Evolutionary conservation across 1,139 yeast species (phyloP), one percentile per base, ranked within the genome.

Genomic region (Meyerozyma guilliermondii): DNA sequence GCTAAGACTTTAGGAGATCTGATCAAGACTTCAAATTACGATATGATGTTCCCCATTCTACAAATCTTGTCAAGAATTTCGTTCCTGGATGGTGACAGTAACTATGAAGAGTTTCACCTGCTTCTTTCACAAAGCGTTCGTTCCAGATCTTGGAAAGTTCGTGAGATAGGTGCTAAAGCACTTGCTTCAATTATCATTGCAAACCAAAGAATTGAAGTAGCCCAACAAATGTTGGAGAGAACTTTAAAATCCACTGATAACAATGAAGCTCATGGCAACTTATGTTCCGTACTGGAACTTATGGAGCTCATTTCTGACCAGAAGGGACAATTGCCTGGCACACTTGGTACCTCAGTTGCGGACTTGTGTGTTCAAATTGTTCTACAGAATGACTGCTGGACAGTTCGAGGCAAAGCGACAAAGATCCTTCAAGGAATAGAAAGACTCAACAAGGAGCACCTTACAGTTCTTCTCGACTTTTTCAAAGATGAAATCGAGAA

Each of bases 121-220:
- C 58, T 75, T 18, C 63, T 87, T 13, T 48, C 45, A 9, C n/a
- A 41, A 13, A 46, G 47, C n/a, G 45, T 59, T 18, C 42, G 43
- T 16, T 54, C 80, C 49, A 65, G 63, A 39, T 68, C 74, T 43
- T 91, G 96, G 96, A 88, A 87, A 53, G 74, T 91, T 3, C 74
- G 98, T 46, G 96, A 89, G 57, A 77, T 87, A 76, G 83, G 95
- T 0, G 88, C 96, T 0, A 71, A 83, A 55, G 78, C 89, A 3
- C 55, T 87, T 1, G 77, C 83, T 0, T 65, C 83, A 0, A 62
- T 85, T 45, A 60, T 72, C 2, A 58, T 63, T 8, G 59, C 62
- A 18, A 61, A 56, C 1, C 56, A 55, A 6, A 50, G 58, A 24
- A 39, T 45, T 9, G 28, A 26, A 11, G 13, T 10, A 43, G 40